Evolutionary conservation across 2,329 filamentous ascomycete genomes (phyloP).

Genomic region (Pyricularia grisea): DNA sequence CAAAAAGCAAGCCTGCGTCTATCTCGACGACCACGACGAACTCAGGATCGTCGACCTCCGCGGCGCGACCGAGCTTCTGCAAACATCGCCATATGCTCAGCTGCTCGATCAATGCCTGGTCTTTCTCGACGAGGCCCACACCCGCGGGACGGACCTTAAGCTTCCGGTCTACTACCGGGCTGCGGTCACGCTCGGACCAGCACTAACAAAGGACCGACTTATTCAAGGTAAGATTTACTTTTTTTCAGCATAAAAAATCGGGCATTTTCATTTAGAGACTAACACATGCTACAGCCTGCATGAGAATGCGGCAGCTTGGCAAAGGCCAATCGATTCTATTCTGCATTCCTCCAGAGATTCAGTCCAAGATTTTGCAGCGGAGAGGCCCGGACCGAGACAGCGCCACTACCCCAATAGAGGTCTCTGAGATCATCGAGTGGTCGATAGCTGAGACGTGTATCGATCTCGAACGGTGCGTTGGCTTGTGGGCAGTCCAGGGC

Average conservation of each 20-base stretch:
- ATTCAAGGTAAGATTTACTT: constrained; percentile 46
- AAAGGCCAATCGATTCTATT: constrained; percentile 57
- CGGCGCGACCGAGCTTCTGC: constrained; percentile 36
- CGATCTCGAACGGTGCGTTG: constrained; percentile 32
- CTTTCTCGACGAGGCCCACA: constrained; percentile 64
- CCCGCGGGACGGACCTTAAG: constrained; percentile 58
- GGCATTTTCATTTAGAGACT: not conserved
- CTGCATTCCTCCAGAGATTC: constrained; percentile 48
- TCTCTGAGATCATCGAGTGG: constrained; percentile 50
- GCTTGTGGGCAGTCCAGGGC: constrained; percentile 54
- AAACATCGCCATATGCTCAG: constrained; percentile 46
- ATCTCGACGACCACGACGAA: constrained; percentile 46
- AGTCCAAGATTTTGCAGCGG: constrained; percentile 35
- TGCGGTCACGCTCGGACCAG: constrained; percentile 56
- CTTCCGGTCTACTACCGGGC: constrained; percentile 51
- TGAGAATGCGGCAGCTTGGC: constrained; percentile 61
- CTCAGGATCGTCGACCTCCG: constrained; percentile 40
- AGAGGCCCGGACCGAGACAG: constrained; percentile 6
- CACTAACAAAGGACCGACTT: constrained; percentile 57
- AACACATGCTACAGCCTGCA: constrained; percentile 41
- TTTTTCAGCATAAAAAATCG: too few species aligned
- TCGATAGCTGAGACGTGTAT: constrained; percentile 42
- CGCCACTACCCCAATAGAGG: constrained; percentile 34
- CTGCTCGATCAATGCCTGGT: constrained; percentile 52
- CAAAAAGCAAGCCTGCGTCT: constrained; percentile 47